These are phyloP conservation scores for Thermochaetoides thermophila DNA, from an alignment of 495 filamentous ascomycete genomes.

Conservation along the genomic window DNA sequence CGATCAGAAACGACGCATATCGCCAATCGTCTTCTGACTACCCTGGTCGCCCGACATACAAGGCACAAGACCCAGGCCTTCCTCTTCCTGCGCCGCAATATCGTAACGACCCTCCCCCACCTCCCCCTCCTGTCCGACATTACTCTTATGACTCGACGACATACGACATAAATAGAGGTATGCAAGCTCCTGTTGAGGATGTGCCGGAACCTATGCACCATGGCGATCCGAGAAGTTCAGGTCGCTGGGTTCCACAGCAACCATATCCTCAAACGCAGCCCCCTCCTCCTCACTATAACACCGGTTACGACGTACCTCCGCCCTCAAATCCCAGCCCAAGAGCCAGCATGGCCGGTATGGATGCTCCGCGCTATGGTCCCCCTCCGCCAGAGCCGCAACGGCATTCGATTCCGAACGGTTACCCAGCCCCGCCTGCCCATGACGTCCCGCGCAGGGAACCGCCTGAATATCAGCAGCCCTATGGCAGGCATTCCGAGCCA, in stretches of 20 bases:
- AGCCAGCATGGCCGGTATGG: too few species aligned
- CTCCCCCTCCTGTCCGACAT: conserved; percentile 25
- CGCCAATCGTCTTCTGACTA: conserved; percentile 29
- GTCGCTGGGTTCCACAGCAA: conserved; percentile 17
- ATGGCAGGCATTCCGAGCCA: conserved; percentile 15
- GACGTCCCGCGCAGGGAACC: conserved; percentile 3
- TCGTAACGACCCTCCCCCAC: conserved; percentile 15
- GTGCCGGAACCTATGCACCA: conserved; percentile 32
- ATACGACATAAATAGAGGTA: too few species aligned
- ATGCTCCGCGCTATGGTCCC: too few species aligned
- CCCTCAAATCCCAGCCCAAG: too few species aligned
- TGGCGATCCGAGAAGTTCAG: conserved; percentile 33
- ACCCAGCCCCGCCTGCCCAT: too few species aligned
- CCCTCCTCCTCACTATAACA: conserved; percentile 17
- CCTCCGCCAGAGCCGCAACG: conserved; percentile 4
- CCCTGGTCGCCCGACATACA: conserved; percentile 32
- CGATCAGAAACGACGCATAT: conserved; percentile 33
- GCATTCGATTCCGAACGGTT: conserved; percentile 8
- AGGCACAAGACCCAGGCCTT: too few species aligned
- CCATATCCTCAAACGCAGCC: conserved; percentile 9
- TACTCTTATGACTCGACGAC: conserved; percentile 34
- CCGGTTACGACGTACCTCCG: conserved; percentile 23
- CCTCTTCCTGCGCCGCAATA: conserved; percentile 20
- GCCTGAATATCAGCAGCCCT: conserved; percentile 7
- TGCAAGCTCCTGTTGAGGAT: conserved; percentile 59